Base-by-base conservation (phyloP, 176 grass and related monocot genomes). In the Oryza officinalis region DNA sequence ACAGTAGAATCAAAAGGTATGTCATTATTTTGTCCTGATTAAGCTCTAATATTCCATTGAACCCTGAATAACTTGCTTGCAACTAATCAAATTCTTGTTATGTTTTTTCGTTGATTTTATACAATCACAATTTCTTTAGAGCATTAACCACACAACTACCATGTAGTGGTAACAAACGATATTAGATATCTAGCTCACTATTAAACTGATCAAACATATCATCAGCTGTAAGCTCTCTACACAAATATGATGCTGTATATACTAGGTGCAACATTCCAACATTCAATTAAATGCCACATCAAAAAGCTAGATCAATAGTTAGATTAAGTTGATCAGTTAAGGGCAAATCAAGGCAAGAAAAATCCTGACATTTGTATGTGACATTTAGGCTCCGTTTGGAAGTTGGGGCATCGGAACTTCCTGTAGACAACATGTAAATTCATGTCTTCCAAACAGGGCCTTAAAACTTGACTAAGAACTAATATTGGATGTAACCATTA, bases 291-390 rank as follows among this genome's bases (percentile, higher is more conserved):
- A 23, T 68, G 5, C 4, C 8, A 9, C 28, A 46, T 69, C 31
- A 69, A 32, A 72, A 45, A 45, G 41, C 69, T 41, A 12, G n/a
- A 44, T 40, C 5, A 31, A 49, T 2, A 78, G 7, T 17, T 40
- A 45, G 13, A 41, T 13, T 31, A 63, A 71, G 40, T 63, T 22
- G 60, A 27, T 44, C 37, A 26, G 33, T 60, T 49, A 64, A 79
- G 22, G 66, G 22, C 11, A 70, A 77, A 85, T 43, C 10, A 38
- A 79, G 27, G 52, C 18, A 86, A 52, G 69, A 32, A 14, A 70
- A 20, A 72, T 22, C 43, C 22, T 32, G 2, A 5, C 5, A 26
- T 37, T 40, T 41, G 33, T 26, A 38, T 41, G 18, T 15, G 3
- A 71, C 45, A 27, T 27, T 5, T 68, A 43, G 2, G 13, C 54